A percentile compares a stretch with the other conserved stretches of the same genome.
phyloP scores from a whole-genome alignment of 345 rosid genomes.

The Rhodomyrtus tomentosa region DNA sequence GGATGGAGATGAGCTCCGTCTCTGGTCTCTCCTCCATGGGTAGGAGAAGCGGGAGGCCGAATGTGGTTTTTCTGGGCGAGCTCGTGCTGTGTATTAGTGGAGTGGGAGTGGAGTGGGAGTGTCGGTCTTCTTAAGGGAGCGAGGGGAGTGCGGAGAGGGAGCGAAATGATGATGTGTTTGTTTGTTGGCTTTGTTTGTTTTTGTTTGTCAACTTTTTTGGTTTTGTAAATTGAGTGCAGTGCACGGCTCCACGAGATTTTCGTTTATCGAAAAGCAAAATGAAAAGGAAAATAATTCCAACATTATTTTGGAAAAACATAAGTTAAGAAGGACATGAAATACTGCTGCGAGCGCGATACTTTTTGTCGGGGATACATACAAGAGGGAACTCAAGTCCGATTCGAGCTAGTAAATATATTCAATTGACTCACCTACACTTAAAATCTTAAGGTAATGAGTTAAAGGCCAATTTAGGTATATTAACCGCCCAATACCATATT shows the following conservation, averaged over 20 bases:
- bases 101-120: background rate
- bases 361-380: too few relatives aligned
- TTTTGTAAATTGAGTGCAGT: background rate
- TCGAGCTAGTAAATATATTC: too few relatives aligned
- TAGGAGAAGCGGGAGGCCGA: background rate
- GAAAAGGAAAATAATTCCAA: too few relatives aligned
- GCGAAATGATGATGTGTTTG: background rate
- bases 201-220: background rate
- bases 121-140: background rate
- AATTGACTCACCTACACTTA: too few relatives aligned
- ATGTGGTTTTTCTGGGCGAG: background rate
- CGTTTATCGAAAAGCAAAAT: background rate
- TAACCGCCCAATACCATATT: too few relatives aligned
- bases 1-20: conserved; percentile 89
- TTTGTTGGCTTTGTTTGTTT: background rate
- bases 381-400: too few relatives aligned
- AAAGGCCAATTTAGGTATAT: too few relatives aligned
- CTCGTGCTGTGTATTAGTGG: background rate
- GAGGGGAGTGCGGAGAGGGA: background rate
- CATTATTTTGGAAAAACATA: too few relatives aligned
- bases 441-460: too few relatives aligned
- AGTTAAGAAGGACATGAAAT: too few relatives aligned
- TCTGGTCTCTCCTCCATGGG: conserved; percentile 96
- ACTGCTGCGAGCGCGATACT: too few relatives aligned
- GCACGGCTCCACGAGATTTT: background rate